Percentiles rank a stretch among this genome's conserved stretches.
phyloP scores from a whole-genome alignment of 1,284 basidiomycete species.

The Cryptococcus hybrid region DNA sequence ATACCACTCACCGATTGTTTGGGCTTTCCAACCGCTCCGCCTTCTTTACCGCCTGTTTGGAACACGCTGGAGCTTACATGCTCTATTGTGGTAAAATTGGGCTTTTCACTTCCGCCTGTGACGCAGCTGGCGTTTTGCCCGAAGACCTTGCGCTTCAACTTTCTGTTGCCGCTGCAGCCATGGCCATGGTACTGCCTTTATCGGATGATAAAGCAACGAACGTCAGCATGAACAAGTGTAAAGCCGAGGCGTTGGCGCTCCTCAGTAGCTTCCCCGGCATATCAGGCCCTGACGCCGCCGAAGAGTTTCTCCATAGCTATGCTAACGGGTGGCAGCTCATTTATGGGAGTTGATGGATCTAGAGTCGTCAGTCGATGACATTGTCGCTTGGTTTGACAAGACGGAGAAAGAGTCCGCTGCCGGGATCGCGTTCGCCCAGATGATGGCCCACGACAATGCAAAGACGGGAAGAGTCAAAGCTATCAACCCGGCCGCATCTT shows the following conservation, averaged over 20 bases:
- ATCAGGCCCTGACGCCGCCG: neutral
- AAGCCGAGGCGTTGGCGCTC: neutral
- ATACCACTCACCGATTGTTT: neutral
- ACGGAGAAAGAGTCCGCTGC: neutral
- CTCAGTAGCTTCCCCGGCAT: slow-evolving; percentile 1
- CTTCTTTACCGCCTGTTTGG: neutral
- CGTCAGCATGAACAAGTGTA: neutral
- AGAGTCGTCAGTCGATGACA: neutral
- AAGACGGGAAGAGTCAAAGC: neutral
- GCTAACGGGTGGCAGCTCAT: slow-evolving; percentile 9
- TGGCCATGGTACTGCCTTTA: neutral
- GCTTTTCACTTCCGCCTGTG: slow-evolving; percentile 26
- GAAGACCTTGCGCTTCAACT: slow-evolving; percentile 11
- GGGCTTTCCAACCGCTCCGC: neutral
- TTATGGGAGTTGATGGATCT: slow-evolving; percentile 15
- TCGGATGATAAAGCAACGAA: neutral
- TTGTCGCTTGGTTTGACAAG: neutral
- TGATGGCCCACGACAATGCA: too few relatives aligned
- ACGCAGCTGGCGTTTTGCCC: slow-evolving; percentile 17
- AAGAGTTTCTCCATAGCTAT: neutral
- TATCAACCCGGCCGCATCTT: slow-evolving; percentile 7
- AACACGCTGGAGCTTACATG: neutral
- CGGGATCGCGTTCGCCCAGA: too few relatives aligned
- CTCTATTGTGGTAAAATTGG: slow-evolving; percentile 1
- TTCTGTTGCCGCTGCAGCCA: slow-evolving; percentile 24